Base-by-base conservation (phyloP, 495 filamentous ascomycete genomes). In the Halenospora varia region DNA sequence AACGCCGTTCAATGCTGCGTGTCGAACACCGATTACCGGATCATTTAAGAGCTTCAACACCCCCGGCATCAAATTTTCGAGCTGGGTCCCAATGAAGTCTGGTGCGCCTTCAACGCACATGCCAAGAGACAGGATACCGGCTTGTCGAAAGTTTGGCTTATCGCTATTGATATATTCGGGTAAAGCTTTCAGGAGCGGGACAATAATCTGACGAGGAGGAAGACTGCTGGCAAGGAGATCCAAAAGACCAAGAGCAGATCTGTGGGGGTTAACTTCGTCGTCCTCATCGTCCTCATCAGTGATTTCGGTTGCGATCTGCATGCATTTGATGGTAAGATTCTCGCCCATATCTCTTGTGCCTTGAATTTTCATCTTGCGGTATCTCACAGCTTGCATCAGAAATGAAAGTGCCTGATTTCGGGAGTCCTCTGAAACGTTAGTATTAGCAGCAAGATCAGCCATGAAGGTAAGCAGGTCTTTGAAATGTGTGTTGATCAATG, bases 51-150 rank as follows among this genome's bases (percentile, higher is more conserved):
- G 82, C 67, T 85, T 85, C 45, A 97, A 77, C 55, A 97, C 85
- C 55, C 88, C 78, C 39, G 94, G 95, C 72, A 97, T 86, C 66
- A 96, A 87, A 59, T 86, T 82, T 66, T 85, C 78, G 66, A 96
- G 81, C 76, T 97, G 92, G 9, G 90, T 94, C 58, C 86, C 88
- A 64, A 97, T 87, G 73, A 97, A 97, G 65, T 97, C 94, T 8
- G 94, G 94, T 35, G 94, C 95, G 60, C 94, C 94, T 73, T 98
- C 94, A 51, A 96, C 94, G 64, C 89, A 92, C 77, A 90, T 95
- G 53, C 93, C 94, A 3, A 98, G 78, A 8, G 94, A 87, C 61
- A 97, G 80, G 66, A 97, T 90, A 70, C 90, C 92, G 41, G 92
- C 94, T 69, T 91, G 88, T 48, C 92, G 85, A 71, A 85, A 88